Percentiles rank a stretch among this genome's conserved stretches.
Evolutionary conservation across 2,329 filamentous ascomycete species (phyloP).

Genomic region (Botryotinia convoluta): DNA sequence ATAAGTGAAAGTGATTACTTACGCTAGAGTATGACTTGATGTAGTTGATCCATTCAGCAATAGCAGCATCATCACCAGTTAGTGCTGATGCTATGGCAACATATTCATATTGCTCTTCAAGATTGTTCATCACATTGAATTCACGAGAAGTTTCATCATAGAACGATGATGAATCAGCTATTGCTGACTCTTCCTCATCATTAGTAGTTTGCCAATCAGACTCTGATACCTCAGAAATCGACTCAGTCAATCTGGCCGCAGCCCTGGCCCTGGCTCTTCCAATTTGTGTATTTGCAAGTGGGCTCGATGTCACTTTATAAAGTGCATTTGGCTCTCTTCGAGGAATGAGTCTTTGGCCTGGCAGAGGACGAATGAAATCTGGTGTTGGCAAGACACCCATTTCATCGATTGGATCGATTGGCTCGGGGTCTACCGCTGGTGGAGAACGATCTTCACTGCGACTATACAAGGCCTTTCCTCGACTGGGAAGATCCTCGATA

Average conservation of each 20-base stretch:
- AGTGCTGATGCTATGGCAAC: constrained; percentile 17
- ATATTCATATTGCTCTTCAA: constrained; percentile 21
- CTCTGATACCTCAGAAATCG: background rate
- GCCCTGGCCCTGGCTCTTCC: background rate
- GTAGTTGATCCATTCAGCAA: constrained; percentile 22
- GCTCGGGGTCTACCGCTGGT: background rate
- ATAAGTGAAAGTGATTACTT: background rate
- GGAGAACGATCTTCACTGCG: constrained; percentile 2
- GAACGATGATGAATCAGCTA: background rate
- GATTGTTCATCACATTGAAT: background rate
- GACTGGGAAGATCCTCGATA: background rate
- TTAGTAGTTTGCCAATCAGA: constrained; percentile 15
- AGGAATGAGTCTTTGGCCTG: constrained; percentile 7
- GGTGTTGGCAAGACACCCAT: constrained; percentile 7
- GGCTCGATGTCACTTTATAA: background rate
- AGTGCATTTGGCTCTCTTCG: constrained; percentile 7
- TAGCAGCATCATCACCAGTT: background rate
- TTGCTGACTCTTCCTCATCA: background rate
- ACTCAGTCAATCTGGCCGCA: background rate
- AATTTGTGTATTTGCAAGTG: background rate
- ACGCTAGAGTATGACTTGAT: constrained; percentile 26
- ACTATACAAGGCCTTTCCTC: background rate
- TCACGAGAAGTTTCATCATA: constrained; percentile 2
- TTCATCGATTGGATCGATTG: background rate
- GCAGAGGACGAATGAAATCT: constrained; percentile 11